Evolutionary conservation across 1,284 basidiomycete species (phyloP).

Genomic region (Ceratobasidium sp.): DNA sequence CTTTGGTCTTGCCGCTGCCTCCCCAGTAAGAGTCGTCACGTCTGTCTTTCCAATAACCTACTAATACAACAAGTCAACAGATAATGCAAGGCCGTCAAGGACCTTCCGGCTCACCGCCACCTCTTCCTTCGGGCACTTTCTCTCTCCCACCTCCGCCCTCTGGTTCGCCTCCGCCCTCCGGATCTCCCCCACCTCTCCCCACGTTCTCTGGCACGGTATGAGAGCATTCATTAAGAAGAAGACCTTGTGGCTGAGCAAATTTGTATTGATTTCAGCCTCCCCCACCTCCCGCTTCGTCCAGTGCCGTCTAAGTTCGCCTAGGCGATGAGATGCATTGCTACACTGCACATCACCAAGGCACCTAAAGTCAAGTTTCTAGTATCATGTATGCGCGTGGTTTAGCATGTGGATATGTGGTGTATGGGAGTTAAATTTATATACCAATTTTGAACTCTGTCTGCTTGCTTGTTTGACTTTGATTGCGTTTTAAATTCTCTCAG

Average conservation of each 20-base stretch:
- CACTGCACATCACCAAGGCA: not conserved
- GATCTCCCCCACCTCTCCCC: conserved; percentile 12
- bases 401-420: not conserved
- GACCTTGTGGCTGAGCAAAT: too few species aligned
- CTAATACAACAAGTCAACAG: not conserved
- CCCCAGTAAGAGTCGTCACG: conserved; percentile 8
- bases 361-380: not conserved
- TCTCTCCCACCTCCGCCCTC: conserved; percentile 17
- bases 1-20: conserved; percentile 33
- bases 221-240: too few species aligned
- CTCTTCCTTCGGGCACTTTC: not conserved
- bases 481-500: not conserved
- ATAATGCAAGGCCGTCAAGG: conserved; percentile 25
- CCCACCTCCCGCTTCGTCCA: conserved; percentile 15
- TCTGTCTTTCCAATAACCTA: not conserved
- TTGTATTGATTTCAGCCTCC: not conserved
- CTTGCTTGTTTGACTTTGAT: not conserved
- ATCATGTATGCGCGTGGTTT: not conserved
- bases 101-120: conserved; percentile 20
- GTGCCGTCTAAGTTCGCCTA: conserved; percentile 5
- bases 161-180: not conserved
- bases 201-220: conserved; percentile 30
- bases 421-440: not conserved
- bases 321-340: too few species aligned
- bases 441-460: not conserved